Percentiles rank a stretch among this genome's conserved stretches.
phyloP scores from a whole-genome alignment of 805 yeast species.

The Sugiyamaella chiloensis region DNA sequence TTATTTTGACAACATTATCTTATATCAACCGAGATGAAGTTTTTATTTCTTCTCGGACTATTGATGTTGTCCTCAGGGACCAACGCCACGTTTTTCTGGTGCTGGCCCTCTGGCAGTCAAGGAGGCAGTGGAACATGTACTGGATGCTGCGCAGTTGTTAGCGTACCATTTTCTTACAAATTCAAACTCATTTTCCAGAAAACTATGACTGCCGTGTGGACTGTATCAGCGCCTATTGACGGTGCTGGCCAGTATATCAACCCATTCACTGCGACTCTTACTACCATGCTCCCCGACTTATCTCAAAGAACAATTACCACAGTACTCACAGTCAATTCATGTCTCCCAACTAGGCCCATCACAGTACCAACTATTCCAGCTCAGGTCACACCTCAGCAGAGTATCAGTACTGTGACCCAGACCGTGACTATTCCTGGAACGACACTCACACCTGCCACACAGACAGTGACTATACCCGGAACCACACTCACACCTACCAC shows the following conservation, averaged over 20 bases:
- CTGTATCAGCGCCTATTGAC: constrained; percentile 24
- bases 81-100: constrained; percentile 29
- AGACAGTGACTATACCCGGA: constrained; percentile 5
- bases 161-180: constrained; percentile 25
- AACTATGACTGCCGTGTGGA: constrained; percentile 24
- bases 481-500: constrained; percentile 10
- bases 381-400: background rate
- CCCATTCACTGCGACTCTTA: constrained; percentile 23
- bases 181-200: constrained; percentile 16
- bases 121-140: constrained; percentile 25
- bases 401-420: constrained; percentile 7
- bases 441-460: constrained; percentile 1
- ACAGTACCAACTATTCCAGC: constrained; percentile 15
- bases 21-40: constrained; percentile 8
- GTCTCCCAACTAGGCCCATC: constrained; percentile 19
- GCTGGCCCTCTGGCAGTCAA: constrained; percentile 21
- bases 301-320: constrained; percentile 42
- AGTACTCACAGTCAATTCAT: constrained; percentile 24
- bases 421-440: constrained; percentile 12
- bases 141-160: constrained; percentile 33
- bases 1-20: too few relatives aligned
- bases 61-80: constrained; percentile 14
- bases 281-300: constrained; percentile 44
- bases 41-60: constrained; percentile 15
- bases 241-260: constrained; percentile 18